These are phyloP conservation scores for Gracilaria caudata DNA, from an alignment of 23 red algal species.

Conservation along the genomic window DNA sequence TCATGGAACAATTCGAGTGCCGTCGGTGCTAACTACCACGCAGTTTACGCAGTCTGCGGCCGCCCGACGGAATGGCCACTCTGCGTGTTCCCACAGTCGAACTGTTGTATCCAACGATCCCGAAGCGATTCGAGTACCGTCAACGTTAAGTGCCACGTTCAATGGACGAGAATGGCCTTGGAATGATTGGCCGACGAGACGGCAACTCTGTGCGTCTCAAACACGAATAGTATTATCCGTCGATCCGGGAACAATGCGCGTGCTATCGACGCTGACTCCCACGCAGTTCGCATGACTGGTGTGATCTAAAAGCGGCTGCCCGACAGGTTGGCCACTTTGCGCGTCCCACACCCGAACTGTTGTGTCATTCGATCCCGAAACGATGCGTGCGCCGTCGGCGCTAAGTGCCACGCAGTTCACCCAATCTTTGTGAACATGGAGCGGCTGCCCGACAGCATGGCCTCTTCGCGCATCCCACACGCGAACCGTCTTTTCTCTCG, in stretches of 20 bases:
- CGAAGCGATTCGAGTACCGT: background rate
- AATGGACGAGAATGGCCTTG: background rate
- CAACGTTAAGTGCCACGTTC: background rate
- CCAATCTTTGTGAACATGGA: too few relatives aligned
- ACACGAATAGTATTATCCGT: background rate
- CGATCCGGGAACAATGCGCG: background rate
- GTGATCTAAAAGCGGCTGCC: background rate
- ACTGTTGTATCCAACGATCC: background rate
- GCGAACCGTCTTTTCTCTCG: background rate
- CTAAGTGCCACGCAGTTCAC: background rate
- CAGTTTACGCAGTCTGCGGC: background rate
- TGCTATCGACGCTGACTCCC: background rate
- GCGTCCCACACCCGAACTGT: constrained; percentile 9
- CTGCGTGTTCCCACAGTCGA: background rate
- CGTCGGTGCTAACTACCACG: constrained; percentile 4
- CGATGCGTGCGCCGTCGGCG: background rate
- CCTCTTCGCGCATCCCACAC: background rate
- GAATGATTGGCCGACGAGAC: background rate
- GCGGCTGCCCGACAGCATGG: too few relatives aligned
- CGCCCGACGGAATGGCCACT: background rate
- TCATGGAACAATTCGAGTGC: background rate
- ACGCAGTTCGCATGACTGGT: background rate
- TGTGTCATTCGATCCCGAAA: constrained; percentile 7
- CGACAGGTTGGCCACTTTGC: background rate
- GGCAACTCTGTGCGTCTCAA: background rate